A percentile compares a stretch with the other conserved stretches of the same genome.
phyloP scores from a whole-genome alignment of 441 rosid species.

The Populus hybrid region DNA sequence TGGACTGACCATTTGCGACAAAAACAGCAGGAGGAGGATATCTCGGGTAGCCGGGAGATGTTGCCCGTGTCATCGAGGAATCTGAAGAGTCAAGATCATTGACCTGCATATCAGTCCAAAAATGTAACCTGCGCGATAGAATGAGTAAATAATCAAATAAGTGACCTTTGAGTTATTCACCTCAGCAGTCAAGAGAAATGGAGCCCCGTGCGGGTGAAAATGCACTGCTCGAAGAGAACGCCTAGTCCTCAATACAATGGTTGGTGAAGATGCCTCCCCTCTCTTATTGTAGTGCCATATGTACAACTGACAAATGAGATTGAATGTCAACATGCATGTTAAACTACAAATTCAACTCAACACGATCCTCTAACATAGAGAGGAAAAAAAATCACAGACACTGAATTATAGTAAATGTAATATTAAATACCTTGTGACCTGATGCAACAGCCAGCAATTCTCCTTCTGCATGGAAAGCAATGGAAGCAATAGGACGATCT shows the following conservation, averaged over 20 bases:
- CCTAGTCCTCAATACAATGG: conserved; percentile 64
- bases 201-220: conserved; percentile 93
- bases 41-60: conserved; percentile 68
- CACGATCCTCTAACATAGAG: background rate
- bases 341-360: background rate
- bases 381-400: conserved; percentile 12
- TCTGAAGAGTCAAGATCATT: conserved; percentile 88
- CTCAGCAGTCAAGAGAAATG: conserved; percentile 93
- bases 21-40: conserved; percentile 80
- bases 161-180: conserved; percentile 39
- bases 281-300: conserved; percentile 77
- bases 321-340: conserved; percentile 14
- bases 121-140: conserved; percentile 36
- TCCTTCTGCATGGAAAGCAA: conserved; percentile 92
- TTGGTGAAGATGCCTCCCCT: conserved; percentile 67
- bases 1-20: conserved; percentile 55
- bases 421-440: conserved; percentile 79
- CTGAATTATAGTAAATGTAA: conserved; percentile 12
- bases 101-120: conserved; percentile 72
- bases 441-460: conserved; percentile 92
- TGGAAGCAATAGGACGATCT: conserved; percentile 95
- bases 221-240: conserved; percentile 95
- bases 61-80: conserved; percentile 72
- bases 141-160: conserved; percentile 24
- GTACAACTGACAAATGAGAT: conserved; percentile 49